phyloP scores from a whole-genome alignment of 768 basidiomycete genomes.

The Trametes elegans region DNA sequence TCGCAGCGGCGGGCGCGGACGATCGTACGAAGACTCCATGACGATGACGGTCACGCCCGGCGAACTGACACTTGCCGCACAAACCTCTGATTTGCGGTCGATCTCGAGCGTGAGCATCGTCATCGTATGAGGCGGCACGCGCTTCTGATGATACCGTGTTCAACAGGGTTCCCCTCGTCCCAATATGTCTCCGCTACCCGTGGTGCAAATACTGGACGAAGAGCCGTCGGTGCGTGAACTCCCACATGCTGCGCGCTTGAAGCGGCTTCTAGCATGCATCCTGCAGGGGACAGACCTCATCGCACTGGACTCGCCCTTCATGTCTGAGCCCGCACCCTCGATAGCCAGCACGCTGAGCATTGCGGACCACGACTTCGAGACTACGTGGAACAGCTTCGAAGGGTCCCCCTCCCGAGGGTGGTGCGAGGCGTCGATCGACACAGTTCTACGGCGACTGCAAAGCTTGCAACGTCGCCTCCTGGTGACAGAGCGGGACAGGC shows the following conservation, averaged over 20 bases:
- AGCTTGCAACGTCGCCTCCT: constrained; percentile 42
- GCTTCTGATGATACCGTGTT: constrained; percentile 6
- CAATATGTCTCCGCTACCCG: constrained; percentile 9
- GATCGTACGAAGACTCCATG: constrained; percentile 21
- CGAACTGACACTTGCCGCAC: constrained; percentile 43
- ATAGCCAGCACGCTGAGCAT: constrained; percentile 10
- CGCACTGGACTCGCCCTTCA: constrained; percentile 69
- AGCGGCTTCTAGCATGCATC: not conserved
- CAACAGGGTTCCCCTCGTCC: constrained; percentile 14
- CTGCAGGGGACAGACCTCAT: constrained; percentile 57
- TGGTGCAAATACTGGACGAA: constrained; percentile 18
- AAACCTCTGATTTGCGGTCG: constrained; percentile 32
- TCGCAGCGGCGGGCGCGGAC: constrained; percentile 29
- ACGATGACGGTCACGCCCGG: constrained; percentile 40
- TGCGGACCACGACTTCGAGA: constrained; percentile 46
- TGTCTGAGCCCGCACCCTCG: constrained; percentile 39
- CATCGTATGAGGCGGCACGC: too few species aligned
- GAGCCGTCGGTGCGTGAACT: constrained; percentile 18
- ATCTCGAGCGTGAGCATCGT: constrained; percentile 23
- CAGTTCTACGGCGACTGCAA: constrained; percentile 53
- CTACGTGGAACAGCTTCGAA: constrained; percentile 54
- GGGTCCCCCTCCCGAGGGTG: constrained; percentile 55
- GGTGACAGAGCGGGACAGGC: constrained; percentile 51
- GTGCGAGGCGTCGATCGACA: constrained; percentile 58
- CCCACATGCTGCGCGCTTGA: not conserved